These are phyloP conservation scores for Colletotrichum endophyticum DNA, from an alignment of 2,329 filamentous ascomycete species.

Conservation along the genomic window DNA sequence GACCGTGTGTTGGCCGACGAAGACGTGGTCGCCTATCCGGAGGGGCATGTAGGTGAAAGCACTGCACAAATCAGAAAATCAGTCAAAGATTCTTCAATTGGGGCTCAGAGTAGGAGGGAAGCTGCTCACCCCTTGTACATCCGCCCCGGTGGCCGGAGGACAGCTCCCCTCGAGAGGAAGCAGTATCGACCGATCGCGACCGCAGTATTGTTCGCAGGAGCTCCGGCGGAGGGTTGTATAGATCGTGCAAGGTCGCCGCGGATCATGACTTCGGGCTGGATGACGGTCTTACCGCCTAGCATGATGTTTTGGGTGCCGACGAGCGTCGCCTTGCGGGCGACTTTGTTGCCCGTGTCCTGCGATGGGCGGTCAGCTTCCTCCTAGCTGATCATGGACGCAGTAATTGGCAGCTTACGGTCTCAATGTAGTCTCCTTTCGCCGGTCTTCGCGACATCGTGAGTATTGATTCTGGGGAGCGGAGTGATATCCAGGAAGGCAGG, in stretches of 20 bases:
- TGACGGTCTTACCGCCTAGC: constrained; percentile 93
- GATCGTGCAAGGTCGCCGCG: constrained; percentile 82
- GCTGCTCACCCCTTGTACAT: constrained; percentile 71
- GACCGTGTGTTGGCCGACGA: constrained; percentile 76
- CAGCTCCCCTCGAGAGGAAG: constrained; percentile 79
- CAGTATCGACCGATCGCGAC: constrained; percentile 92
- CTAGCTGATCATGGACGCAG: no score
- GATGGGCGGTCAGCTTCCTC: background rate
- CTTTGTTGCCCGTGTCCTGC: constrained; percentile 97
- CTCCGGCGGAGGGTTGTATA: constrained; percentile 46
- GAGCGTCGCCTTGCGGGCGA: constrained; percentile 88
- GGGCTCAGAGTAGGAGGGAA: no score
- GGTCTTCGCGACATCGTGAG: constrained; percentile 75
- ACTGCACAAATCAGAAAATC: constrained; percentile 28
- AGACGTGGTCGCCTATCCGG: constrained; percentile 93
- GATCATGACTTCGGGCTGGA: constrained; percentile 93
- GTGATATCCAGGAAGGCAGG: background rate
- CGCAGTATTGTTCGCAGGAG: constrained; percentile 63
- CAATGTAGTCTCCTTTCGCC: constrained; percentile 91
- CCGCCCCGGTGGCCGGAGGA: constrained; percentile 83
- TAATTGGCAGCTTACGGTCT: constrained; percentile 69
- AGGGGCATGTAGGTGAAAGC: constrained; percentile 84
- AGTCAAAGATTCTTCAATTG: accelerated
- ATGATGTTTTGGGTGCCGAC: constrained; percentile 98
- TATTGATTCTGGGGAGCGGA: background rate